phyloP scores from a whole-genome alignment of 106 monocot species.

The Allium cepa region DNA sequence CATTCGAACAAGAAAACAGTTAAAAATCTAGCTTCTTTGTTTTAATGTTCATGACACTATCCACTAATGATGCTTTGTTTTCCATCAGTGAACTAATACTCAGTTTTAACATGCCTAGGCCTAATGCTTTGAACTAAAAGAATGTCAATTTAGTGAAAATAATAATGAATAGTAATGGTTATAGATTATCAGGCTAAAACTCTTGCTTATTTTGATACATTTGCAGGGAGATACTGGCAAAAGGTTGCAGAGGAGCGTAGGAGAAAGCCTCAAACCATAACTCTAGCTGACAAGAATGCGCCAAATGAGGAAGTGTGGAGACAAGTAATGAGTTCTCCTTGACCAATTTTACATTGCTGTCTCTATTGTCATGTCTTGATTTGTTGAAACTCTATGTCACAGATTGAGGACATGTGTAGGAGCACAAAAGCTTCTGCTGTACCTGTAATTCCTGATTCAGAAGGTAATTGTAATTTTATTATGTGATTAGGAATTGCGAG shows the following conservation, averaged over 20 bases:
- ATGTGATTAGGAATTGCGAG: too few relatives aligned
- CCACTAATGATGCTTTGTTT: too few relatives aligned
- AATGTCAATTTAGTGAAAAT: too few relatives aligned
- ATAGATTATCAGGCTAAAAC: background rate
- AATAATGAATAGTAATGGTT: background rate
- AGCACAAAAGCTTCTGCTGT: conserved; percentile 76
- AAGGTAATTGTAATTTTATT: conserved; percentile 33
- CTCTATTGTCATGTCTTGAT: background rate
- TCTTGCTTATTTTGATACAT: background rate
- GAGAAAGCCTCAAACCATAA: conserved; percentile 73
- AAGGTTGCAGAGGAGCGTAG: conserved; percentile 81
- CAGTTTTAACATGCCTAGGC: too few relatives aligned
- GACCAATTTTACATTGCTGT: background rate
- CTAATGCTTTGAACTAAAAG: too few relatives aligned
- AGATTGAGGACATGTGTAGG: conserved; percentile 93
- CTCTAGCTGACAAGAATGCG: conserved; percentile 98
- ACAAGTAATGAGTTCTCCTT: conserved; percentile 34
- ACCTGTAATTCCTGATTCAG: conserved; percentile 88
- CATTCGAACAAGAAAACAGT: too few relatives aligned
- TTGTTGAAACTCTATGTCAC: conserved; percentile 14
- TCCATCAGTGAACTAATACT: too few relatives aligned
- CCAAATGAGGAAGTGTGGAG: conserved; percentile 99
- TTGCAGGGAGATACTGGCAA: conserved; percentile 91
- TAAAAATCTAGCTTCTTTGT: too few relatives aligned
- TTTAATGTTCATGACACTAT: too few relatives aligned